A percentile compares a stretch with the other conserved stretches of the same genome.
Evolutionary conservation across 805 yeast species (phyloP).

Genomic region (Hanseniaspora hatyaiensis): DNA sequence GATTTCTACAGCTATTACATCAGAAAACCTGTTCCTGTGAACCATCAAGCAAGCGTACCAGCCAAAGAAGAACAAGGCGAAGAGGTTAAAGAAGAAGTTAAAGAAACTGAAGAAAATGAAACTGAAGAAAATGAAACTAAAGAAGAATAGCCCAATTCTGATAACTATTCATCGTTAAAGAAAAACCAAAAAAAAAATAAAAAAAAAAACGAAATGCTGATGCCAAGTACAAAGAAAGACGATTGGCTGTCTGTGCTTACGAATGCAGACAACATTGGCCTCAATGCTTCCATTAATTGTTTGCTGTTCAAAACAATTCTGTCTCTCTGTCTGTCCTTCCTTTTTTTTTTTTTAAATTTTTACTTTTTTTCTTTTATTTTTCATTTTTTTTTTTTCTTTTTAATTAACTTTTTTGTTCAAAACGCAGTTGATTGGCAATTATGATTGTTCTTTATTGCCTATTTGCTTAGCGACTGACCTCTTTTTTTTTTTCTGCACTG

Average conservation of each 20-base stretch:
- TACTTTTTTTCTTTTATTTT: background rate
- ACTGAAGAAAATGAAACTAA: background rate
- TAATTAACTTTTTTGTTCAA: background rate
- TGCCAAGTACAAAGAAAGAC: no score
- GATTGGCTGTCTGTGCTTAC: no score
- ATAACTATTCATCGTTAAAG: no score
- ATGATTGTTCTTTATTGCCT: background rate
- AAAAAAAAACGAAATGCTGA: background rate
- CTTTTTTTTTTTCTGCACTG: background rate
- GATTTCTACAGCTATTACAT: conserved; percentile 14
- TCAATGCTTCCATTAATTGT: no score
- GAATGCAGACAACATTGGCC: no score
- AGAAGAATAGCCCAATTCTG: background rate
- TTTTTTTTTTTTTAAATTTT: background rate
- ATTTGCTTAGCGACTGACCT: background rate
- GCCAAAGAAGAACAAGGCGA: background rate
- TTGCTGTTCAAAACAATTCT: no score
- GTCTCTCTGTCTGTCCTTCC: background rate
- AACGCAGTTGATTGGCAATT: background rate
- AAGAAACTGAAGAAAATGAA: background rate
- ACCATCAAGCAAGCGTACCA: background rate
- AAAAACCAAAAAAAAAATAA: background rate
- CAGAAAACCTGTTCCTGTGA: conserved; percentile 2
- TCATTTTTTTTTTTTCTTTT: background rate
- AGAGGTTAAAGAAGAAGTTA: background rate